Conservation (phyloP, 2,329 filamentous ascomycete species). For the Colletotrichum filicis region DNA sequence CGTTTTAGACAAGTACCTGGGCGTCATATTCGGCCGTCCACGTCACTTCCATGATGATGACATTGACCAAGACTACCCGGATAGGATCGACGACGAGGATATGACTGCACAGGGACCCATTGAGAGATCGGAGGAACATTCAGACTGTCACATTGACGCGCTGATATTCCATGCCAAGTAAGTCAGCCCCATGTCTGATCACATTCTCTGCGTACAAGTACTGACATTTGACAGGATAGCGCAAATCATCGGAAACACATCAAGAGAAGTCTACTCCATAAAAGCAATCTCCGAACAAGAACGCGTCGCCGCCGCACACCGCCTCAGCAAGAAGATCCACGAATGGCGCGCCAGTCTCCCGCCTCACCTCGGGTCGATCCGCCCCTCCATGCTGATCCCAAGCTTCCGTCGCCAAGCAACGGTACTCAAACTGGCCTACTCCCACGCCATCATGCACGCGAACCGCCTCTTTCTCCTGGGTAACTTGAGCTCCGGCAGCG, state of each 20-base stretch:
- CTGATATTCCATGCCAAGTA: constrained; percentile 57
- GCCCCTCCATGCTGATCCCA: constrained; percentile 56
- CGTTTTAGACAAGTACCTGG: constrained; percentile 70
- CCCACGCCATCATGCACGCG: constrained; percentile 66
- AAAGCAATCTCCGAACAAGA: constrained; percentile 47
- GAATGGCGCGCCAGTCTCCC: constrained; percentile 53
- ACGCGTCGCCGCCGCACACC: constrained; percentile 49
- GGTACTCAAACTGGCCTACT: constrained; percentile 64
- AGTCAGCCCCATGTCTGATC: constrained; percentile 4
- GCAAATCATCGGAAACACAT: constrained; percentile 51
- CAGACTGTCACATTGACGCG: constrained; percentile 62
- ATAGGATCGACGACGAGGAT: constrained; percentile 65
- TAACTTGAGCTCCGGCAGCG: constrained; percentile 28
- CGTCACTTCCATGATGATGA: constrained; percentile 72
- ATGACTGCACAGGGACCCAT: constrained; percentile 52
- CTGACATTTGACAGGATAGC: constrained; percentile 42
- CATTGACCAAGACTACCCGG: constrained; percentile 69
- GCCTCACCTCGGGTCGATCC: constrained; percentile 53
- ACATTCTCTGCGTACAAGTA: constrained; percentile 25
- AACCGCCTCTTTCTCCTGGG: constrained; percentile 64
- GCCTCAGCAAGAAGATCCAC: constrained; percentile 50
- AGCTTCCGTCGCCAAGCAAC: constrained; percentile 60
- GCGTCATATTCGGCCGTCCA: constrained; percentile 71
- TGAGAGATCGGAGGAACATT: constrained; percentile 40
- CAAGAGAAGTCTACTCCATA: constrained; percentile 52